Base-by-base conservation (phyloP, 768 basidiomycete species). In the Russula lepida region DNA sequence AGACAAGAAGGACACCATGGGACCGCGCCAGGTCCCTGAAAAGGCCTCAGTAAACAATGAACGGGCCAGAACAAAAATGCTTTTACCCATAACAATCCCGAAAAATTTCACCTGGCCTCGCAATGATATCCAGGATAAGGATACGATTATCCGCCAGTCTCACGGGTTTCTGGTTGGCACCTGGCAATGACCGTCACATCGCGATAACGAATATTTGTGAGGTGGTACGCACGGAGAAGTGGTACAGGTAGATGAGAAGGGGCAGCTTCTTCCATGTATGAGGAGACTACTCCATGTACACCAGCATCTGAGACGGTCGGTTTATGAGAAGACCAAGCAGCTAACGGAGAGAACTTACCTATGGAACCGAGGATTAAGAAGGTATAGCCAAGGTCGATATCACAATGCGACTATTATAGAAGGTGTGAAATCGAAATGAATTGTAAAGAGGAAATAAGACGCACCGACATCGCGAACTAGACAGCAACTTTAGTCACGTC, bases 1-100 rank as follows among this genome's bases (percentile, higher is more conserved):
- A 63, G 7, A 63, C 39, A 28, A 63, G 25, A n/a, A 63, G 52
- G 19, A 63, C 32, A 6, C 62, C 62, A 11, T 63, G 56, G 17
- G 51, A 54, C 25, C 56, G 56, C 19, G 51, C 62, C 46, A 63
- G n/a, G 46, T 63, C 62, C 23, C 57, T 58, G 46, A 54, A 49
- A 2, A 39, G 15, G 49, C 6, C 21, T 25, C 15, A 2, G 3
- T 63, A 13, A 54, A 9, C 13, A 23, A 37, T 15, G 21, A 15
- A 37, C 19, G 25, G 15, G 13, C 23, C n/a, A 12, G 5, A 3
- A 28, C 5, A 12, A 15, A 54, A n/a, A 0, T 1, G 15, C 32
- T 32, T 52, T 54, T 49, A 58, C 62, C 62, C 62, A 23, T 32
- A 58, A 41, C 62, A 63, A 37, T 63, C 62, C 25, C 57, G 44